Base-by-base conservation (phyloP, 106 monocot species). In the Acorus gramineus region DNA sequence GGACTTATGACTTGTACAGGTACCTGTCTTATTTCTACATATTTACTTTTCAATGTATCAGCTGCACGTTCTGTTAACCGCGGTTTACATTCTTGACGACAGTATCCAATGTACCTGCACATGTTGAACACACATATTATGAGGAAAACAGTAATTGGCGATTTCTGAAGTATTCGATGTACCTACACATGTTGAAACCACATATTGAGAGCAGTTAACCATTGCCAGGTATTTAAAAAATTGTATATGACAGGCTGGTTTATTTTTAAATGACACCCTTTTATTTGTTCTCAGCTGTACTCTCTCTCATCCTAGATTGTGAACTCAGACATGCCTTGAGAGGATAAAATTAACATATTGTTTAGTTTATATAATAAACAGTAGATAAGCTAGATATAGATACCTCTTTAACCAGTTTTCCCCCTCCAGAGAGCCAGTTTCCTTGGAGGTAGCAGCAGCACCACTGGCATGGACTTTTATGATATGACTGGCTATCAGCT, bases 1-100 rank as follows among this genome's bases (percentile, higher is more conserved):
- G 44, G 63, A 50, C 11, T 8, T 49, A 6, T 52, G 11, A 62
- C 28, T 28, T 28, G 28, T 28, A 28, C 28, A 8, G 44, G 43
- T 70, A 91, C 96, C 91, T 96, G 96, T 88, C 96, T 91, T 64
- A 91, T 88, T 72, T 91, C 96, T 2, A 96, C 87, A 77, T 96
- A 96, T 69, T 88, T 96, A 65, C 75, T 85, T 62, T 85, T 79
- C 59, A 96, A 66, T 78, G 88, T 91, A 71, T 91, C 87, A 65
- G 96, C 82, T 69, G 96, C 90, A 65, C 83, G 87, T 68, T 96
- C 96, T 52, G 96, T 91, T 6, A 96, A 69, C 46, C 83, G 74
- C 49, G 96, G 87, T 11, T 78, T 82, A 58, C 96, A 96, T 44
- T 75, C 80, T 7, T 46, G 48, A 44, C 91, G 79, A 65, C 96